Evolutionary conservation across 106 monocot genomes (phyloP).

Genomic region (Agapanthus africanus): DNA sequence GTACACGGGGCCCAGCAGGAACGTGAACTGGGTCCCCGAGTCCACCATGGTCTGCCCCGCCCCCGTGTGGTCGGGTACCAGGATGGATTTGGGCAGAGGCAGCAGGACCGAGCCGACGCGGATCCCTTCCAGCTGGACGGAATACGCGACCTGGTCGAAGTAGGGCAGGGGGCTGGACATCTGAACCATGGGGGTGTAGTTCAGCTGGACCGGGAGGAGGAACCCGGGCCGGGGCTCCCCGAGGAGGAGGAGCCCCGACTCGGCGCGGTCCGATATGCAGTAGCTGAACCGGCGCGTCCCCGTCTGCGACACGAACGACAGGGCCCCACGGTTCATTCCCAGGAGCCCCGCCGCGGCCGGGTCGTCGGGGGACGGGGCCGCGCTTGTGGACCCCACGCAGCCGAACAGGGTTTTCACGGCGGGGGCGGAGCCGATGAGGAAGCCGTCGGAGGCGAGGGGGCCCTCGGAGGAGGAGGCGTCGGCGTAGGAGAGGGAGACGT

Average conservation of each 20-base stretch:
- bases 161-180: constrained; percentile 78
- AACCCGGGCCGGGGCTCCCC: constrained; percentile 30
- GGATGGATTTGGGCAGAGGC: constrained; percentile 65
- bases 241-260: constrained; percentile 58
- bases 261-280: constrained; percentile 71
- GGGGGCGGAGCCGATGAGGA: constrained; percentile 35
- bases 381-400: constrained; percentile 62
- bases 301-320: constrained; percentile 81
- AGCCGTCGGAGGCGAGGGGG: constrained; percentile 54
- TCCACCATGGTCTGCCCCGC: constrained; percentile 96
- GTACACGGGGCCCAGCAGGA: constrained; percentile 80
- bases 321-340: constrained; percentile 86
- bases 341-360: constrained; percentile 44
- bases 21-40: constrained; percentile 89
- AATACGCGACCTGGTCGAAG: constrained; percentile 93
- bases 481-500: constrained; percentile 78
- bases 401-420: constrained; percentile 54
- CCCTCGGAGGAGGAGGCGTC: constrained; percentile 87
- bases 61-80: constrained; percentile 89
- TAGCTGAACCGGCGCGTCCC: constrained; percentile 66
- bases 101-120: constrained; percentile 40
- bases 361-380: constrained; percentile 31
- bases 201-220: constrained; percentile 28
- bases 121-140: constrained; percentile 77
- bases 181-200: constrained; percentile 72